A percentile compares a stretch with the other conserved stretches of the same genome.
phyloP scores from a whole-genome alignment of 768 basidiomycete species.

The Mycena crocata region DNA sequence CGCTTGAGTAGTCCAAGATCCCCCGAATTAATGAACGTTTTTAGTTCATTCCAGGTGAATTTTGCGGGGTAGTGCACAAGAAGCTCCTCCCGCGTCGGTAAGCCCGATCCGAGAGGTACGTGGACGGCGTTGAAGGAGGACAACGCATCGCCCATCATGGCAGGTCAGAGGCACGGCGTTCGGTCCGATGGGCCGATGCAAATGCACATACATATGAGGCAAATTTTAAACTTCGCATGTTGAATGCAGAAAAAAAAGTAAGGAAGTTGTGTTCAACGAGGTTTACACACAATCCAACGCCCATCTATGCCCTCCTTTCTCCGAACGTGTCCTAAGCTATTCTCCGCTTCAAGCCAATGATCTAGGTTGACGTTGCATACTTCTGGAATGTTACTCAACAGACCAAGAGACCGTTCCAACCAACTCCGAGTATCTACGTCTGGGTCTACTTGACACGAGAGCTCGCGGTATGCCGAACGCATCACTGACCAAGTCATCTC shows the following conservation, averaged over 20 bases:
- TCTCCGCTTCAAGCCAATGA: slow-evolving; percentile 64
- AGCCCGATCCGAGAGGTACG: slow-evolving; percentile 65
- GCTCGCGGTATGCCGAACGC: slow-evolving; percentile 72
- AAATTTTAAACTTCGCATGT: too few relatives aligned
- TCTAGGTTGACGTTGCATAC: slow-evolving; percentile 49
- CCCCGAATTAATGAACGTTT: slow-evolving; percentile 82
- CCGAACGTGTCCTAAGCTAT: slow-evolving; percentile 58
- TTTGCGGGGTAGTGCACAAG: slow-evolving; percentile 75
- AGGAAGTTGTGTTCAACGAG: slow-evolving; percentile 51
- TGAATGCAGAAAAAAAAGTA: too few relatives aligned
- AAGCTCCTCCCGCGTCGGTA: slow-evolving; percentile 77
- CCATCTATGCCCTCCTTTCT: slow-evolving; percentile 68
- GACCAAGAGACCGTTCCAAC: slow-evolving; percentile 61
- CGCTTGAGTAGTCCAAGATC: slow-evolving; percentile 86
- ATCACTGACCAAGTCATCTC: slow-evolving; percentile 69
- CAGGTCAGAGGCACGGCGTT: not conserved
- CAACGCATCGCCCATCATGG: slow-evolving; percentile 6
- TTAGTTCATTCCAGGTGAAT: slow-evolving; percentile 82
- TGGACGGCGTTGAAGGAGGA: slow-evolving; percentile 23
- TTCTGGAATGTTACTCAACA: slow-evolving; percentile 50
- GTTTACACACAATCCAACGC: slow-evolving; percentile 72
- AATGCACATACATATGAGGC: too few relatives aligned
- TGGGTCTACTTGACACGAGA: slow-evolving; percentile 54
- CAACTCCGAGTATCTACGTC: slow-evolving; percentile 55
- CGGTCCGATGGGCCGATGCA: not conserved